phyloP scores from a whole-genome alignment of 768 basidiomycete genomes.

The Xanthoconium stramineum region DNA sequence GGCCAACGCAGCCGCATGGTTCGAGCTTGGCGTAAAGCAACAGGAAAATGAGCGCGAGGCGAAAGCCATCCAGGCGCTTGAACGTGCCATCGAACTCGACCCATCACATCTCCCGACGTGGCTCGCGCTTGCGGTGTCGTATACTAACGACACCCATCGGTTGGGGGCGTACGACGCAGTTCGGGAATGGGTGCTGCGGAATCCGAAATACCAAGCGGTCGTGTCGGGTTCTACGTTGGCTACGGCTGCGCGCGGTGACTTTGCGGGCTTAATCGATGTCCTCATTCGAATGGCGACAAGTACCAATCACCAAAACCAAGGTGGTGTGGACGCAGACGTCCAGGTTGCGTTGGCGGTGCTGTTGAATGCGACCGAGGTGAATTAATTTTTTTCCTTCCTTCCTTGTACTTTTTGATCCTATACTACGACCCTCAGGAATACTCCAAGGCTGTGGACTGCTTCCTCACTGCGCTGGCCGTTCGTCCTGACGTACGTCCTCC shows the following conservation, averaged over 20 bases:
- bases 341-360: constrained; percentile 93
- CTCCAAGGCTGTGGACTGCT: constrained; percentile 90
- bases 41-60: constrained; percentile 97
- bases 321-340: constrained; percentile 84
- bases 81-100: constrained; percentile 77
- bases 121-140: constrained; percentile 87
- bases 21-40: constrained; percentile 90
- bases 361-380: constrained; percentile 89
- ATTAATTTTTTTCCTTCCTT: constrained; percentile 10
- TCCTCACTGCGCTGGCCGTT: constrained; percentile 80
- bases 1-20: constrained; percentile 75
- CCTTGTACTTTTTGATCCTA: background rate
- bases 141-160: constrained; percentile 85
- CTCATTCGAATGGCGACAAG: constrained; percentile 78
- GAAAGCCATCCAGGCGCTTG: constrained; percentile 83
- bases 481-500: constrained; percentile 68
- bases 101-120: constrained; percentile 74
- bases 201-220: constrained; percentile 47
- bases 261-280: constrained; percentile 61
- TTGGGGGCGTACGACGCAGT: constrained; percentile 75
- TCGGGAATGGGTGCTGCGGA: constrained; percentile 74
- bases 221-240: constrained; percentile 38
- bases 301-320: constrained; percentile 39
- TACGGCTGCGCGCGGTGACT: constrained; percentile 28
- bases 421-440: constrained; percentile 71